phyloP scores from a whole-genome alignment of 2,329 filamentous ascomycete genomes.

The Calonectria crousiana region DNA sequence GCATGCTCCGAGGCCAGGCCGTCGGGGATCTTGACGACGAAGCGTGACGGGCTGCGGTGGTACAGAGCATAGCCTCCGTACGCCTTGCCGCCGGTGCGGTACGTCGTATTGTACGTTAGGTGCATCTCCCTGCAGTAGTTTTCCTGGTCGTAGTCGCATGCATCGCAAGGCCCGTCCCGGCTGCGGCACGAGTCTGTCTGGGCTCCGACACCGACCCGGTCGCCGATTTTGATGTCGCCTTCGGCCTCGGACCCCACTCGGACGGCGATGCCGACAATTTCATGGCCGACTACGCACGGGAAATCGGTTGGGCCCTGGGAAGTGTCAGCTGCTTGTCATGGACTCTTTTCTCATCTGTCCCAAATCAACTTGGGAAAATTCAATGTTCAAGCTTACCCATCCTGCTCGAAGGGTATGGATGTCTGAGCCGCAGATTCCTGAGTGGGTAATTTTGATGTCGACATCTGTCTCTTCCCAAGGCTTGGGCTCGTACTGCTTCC shows the following conservation, averaged over 20 bases:
- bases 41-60: slow-evolving; percentile 39
- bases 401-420: slow-evolving; percentile 69
- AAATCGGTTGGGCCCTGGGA: slow-evolving; percentile 38
- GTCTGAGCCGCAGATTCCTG: slow-evolving; percentile 74
- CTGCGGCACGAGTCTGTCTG: slow-evolving; percentile 76
- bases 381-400: slow-evolving; percentile 52
- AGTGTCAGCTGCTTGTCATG: slow-evolving; percentile 45
- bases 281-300: slow-evolving; percentile 72
- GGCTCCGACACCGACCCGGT: slow-evolving; percentile 77
- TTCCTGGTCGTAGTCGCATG: slow-evolving; percentile 74
- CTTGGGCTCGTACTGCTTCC: slow-evolving; percentile 71
- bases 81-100: slow-evolving; percentile 72
- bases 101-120: slow-evolving; percentile 70
- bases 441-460: slow-evolving; percentile 75
- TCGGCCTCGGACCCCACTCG: slow-evolving; percentile 63
- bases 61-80: slow-evolving; percentile 68
- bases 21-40: slow-evolving; percentile 79
- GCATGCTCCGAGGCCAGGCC: slow-evolving; percentile 70
- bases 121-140: slow-evolving; percentile 74
- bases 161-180: slow-evolving; percentile 55
- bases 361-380: slow-evolving; percentile 45
- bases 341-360: slow-evolving; percentile 56
- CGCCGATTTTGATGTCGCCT: slow-evolving; percentile 66
- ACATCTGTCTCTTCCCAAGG: slow-evolving; percentile 75
- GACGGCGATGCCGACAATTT: slow-evolving; percentile 71